Base-by-base conservation (phyloP, 2,329 filamentous ascomycete genomes). In the Pseudogymnoascus verrucosus region DNA sequence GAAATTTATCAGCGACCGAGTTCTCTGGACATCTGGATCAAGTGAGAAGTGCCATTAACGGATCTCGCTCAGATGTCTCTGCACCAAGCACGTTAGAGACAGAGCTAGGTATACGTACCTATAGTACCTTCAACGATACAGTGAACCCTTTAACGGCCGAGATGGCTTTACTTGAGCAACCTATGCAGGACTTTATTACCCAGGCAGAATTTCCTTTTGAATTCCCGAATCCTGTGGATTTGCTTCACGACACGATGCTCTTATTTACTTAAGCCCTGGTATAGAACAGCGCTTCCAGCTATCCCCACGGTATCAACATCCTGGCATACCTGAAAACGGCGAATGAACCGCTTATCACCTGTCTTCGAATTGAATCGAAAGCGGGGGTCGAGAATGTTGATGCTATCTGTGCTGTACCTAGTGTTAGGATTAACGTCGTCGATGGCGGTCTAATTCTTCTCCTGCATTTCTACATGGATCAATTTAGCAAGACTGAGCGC, bases 1-100 rank as follows among this genome's bases (percentile, higher is more conserved):
- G 78, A 0, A 79, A 78, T 60, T 73, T 76, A 40, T 74, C 74
- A 0, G 78, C 78, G 0, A 72, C 70, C 5, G 77, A 79, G 64
- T 79, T 77, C 26, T 76, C 71, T 21, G 70, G 72, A n/a, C 77
- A 79, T 42, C 67, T 78, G 5, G 76, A 78, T 11, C 39, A 42
- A 19, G 39, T 42, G n/a, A 42, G 39, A 42, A 42, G 72, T 42
- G 39, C 39, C n/a, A 19, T 16, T 42, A 11, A 42, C 8, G 16
- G n/a, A 8, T 42, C 39, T 11, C 39, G 39, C 16, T 42, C 39
- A 19, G 39, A 2, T 19, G 16, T 42, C 16, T 5, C 39, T 42
- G 39, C 39, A 11, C 39, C 39, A 42, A 19, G 39, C 10, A 42
- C 39, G 16, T 19, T 16, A 2, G 39, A 42, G 39, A n/a, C 16